Evolutionary conservation across 1,139 yeast species (phyloP), one percentile per base, ranked within the genome.

Genomic region (Candida sanyaensis): DNA sequence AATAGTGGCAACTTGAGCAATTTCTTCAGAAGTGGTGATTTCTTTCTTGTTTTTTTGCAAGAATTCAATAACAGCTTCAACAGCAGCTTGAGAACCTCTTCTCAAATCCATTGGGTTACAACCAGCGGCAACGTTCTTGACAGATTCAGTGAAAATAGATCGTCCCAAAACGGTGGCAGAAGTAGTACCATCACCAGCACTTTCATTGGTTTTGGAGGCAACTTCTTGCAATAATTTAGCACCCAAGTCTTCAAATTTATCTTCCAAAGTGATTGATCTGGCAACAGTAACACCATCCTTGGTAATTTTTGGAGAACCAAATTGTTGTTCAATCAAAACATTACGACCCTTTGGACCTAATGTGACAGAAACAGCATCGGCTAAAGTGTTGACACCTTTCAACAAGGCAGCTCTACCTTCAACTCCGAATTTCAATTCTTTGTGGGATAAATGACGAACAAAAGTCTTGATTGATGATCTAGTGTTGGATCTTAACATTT

Each of bases 251-350:
- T 93, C 98, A 65, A 92, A 93, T 75, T 90, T 91, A 77, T 93
- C 96, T 69, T 90, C 78, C 62, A 93, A 78, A 46, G 85, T 83
- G 65, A 93, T 86, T 52, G 96, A 84, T 66, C 81, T 84, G 58
- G 99, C 99, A 54, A 93, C 99, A 42, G 99, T 93, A 50, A 93
- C 99, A 84, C 99, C 99, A 71, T 93, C 99, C 79, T 93, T 93
- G 75, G 99, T 93, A 80, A 93, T 93, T 80, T 93, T 93, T 65
- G 99, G 99, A 43, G 97, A 82, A 52, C 99, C 99, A 57, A 90
- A 93, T 55, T 90, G 89, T 75, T 93, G 99, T 75, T 93, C 99
- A 64, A 93, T 93, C 64, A 93, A 83, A 44, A 93, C 99, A 64
- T 93, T 93, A 75, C 99, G 87, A 66, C 99, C 99, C 75, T 93